Evolutionary conservation across 1,284 basidiomycete genomes (phyloP), one percentile per base, ranked within the genome.

Genomic region (Fomitopsis palustris): DNA sequence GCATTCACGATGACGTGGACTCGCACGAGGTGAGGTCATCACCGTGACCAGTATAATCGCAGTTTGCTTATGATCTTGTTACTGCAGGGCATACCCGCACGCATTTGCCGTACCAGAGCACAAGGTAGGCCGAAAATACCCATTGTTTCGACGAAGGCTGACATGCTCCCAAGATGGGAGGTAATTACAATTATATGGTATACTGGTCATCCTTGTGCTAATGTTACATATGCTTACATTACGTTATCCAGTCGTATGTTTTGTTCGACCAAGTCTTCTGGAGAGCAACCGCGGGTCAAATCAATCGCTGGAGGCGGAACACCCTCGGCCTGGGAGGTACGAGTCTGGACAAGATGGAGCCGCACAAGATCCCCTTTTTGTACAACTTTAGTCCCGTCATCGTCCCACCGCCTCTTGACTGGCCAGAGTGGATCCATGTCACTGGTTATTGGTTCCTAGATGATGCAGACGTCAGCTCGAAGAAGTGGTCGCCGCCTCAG

Each of bases 231-330:
- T 21, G 23, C 57, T 49, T 1, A 54, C 16, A 14, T 5, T 17
- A 19, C 49, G 14, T n/a, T 9, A 10, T 45, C 21, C 54, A 91
- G 88, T 88, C 92, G 4, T 94, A 93, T 71, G 91, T 93, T 59
- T 86, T 95, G 83, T 98, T 98, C 70, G 96, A 99, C 71, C 95
- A 98, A 77, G 92, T 99, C 38, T 97, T 99, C 75, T 99, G 96
- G 96, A 83, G 92, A 55, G 95, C 92, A 8, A 96, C 88, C 45
- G 83, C 96, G 2, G 90, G 92, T 1, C 96, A 98, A 72, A 90
- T 99, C 69, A 99, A 99, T 70, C 84, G 92, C 45, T 99, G 95
- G 95, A 82, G 97, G 29, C 85, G 88, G 64, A 85, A 93, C 64
- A 74, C 84, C 10, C 76, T 98, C n/a, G 82, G 83, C 37, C 82